These are phyloP conservation scores for Nicotiana benthamiana DNA, from an alignment of 257 asterid genomes.

Conservation along the genomic window DNA sequence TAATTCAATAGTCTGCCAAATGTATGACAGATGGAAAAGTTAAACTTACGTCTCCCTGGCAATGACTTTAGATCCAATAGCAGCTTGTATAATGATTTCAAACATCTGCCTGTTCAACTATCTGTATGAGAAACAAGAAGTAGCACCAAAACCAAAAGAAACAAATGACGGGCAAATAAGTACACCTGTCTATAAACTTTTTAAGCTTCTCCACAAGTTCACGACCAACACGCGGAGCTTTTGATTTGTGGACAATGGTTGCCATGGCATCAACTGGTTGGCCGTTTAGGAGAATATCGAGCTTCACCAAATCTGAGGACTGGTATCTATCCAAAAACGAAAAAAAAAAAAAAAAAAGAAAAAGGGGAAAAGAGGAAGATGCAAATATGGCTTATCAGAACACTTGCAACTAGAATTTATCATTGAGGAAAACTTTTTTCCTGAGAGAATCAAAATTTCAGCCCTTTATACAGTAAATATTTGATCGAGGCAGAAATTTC, in stretches of 20 bases:
- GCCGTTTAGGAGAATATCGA: constrained; percentile 79
- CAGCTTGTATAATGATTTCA: constrained; percentile 93
- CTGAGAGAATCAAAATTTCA: not conserved
- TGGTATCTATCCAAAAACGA: constrained; percentile 55
- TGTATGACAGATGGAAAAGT: not conserved
- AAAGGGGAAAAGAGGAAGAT: not conserved
- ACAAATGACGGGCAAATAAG: not conserved
- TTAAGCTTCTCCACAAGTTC: constrained; percentile 91
- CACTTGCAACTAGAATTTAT: not conserved
- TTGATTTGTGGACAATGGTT: constrained; percentile 73
- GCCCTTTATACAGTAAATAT: not conserved
- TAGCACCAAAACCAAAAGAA: not conserved
- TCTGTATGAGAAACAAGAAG: constrained; percentile 3
- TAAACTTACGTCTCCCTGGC: constrained; percentile 90
- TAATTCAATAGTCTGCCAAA: not conserved
- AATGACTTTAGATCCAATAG: constrained; percentile 79
- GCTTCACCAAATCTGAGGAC: constrained; percentile 85
- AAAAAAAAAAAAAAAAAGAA: not conserved
- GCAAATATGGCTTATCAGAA: not conserved
- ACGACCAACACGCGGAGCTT: constrained; percentile 87
- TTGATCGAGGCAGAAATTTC: not conserved
- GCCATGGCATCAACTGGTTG: constrained; percentile 99
- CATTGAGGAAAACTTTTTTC: not conserved
- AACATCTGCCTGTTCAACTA: constrained; percentile 85
- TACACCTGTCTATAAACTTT: constrained; percentile 79